Conservation (phyloP, 345 rosid genomes). For the Erysimum cheiranthoides region DNA sequence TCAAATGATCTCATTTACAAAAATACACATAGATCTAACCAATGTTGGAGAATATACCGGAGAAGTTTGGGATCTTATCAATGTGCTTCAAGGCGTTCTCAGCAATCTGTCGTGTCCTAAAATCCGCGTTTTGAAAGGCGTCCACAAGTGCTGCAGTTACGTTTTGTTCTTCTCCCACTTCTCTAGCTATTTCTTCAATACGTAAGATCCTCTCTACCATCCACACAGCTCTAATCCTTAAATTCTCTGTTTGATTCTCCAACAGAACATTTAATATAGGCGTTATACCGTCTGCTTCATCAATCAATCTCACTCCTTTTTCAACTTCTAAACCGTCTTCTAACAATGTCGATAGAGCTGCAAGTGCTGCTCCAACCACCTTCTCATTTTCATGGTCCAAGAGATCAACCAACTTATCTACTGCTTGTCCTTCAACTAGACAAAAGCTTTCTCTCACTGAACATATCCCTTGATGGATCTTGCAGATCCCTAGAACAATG, state of each 20-base stretch:
- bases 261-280: conserved; percentile 71
- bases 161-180: conserved; percentile 77
- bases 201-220: conserved; percentile 86
- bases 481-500: conserved; percentile 70
- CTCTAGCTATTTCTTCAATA: conserved; percentile 71
- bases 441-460: conserved; percentile 81
- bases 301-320: conserved; percentile 65
- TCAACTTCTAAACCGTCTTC: conserved; percentile 83
- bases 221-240: conserved; percentile 84
- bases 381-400: conserved; percentile 87
- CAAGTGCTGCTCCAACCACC: conserved; percentile 89
- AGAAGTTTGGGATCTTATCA: conserved; percentile 91
- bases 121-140: conserved; percentile 91
- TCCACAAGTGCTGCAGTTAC: conserved; percentile 88
- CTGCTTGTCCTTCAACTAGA: conserved; percentile 86
- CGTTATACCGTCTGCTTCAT: conserved; percentile 71
- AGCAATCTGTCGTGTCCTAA: conserved; percentile 80
- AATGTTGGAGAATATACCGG: conserved; percentile 79
- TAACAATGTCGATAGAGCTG: conserved; percentile 83
- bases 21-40: conserved; percentile 38
- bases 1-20: conserved; percentile 36
- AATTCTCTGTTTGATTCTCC: conserved; percentile 74
- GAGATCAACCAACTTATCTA: conserved; percentile 83
- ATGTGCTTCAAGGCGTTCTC: conserved; percentile 89
- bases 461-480: conserved; percentile 82